phyloP scores from a whole-genome alignment of 1,284 basidiomycete species.

The Acaromyces ingoldii region DNA sequence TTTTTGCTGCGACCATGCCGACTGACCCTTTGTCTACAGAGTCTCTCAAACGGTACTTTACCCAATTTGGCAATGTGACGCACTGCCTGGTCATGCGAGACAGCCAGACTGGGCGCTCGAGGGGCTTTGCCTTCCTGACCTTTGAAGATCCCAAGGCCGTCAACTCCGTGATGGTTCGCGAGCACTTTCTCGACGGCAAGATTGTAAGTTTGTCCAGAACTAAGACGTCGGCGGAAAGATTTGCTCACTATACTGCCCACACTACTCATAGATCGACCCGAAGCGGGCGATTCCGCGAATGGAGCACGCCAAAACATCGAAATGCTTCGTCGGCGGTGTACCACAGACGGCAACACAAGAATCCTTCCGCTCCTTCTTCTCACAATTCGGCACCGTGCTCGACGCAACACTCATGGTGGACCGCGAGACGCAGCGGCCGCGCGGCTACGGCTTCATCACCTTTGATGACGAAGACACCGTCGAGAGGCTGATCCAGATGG shows the following conservation, averaged over 20 bases:
- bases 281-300: slow-evolving; percentile 90
- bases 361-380: slow-evolving; percentile 85
- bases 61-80: slow-evolving; percentile 83
- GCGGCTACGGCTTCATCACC: slow-evolving; percentile 96
- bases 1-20: slow-evolving; percentile 4
- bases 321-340: slow-evolving; percentile 89
- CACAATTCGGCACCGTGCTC: slow-evolving; percentile 81
- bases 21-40: slow-evolving; percentile 56
- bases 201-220: slow-evolving; percentile 60
- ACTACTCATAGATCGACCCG: slow-evolving; percentile 81
- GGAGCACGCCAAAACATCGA: slow-evolving; percentile 33
- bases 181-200: slow-evolving; percentile 88
- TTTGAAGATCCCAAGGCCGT: slow-evolving; percentile 81
- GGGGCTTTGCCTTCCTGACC: slow-evolving; percentile 90
- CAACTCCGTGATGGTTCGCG: slow-evolving; percentile 76
- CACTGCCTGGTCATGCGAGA: slow-evolving; percentile 94
- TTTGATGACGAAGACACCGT: slow-evolving; percentile 81
- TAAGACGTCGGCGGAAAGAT: neutral
- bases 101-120: slow-evolving; percentile 72
- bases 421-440: slow-evolving; percentile 86
- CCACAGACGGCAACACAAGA: slow-evolving; percentile 87
- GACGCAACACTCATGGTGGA: slow-evolving; percentile 99
- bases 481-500: slow-evolving; percentile 62
- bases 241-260: neutral
- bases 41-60: slow-evolving; percentile 74